Percentiles rank a stretch among this genome's conserved stretches.
Conservation (phyloP, 2,329 filamentous ascomycete species). For the Talaromyces atroroseus region DNA sequence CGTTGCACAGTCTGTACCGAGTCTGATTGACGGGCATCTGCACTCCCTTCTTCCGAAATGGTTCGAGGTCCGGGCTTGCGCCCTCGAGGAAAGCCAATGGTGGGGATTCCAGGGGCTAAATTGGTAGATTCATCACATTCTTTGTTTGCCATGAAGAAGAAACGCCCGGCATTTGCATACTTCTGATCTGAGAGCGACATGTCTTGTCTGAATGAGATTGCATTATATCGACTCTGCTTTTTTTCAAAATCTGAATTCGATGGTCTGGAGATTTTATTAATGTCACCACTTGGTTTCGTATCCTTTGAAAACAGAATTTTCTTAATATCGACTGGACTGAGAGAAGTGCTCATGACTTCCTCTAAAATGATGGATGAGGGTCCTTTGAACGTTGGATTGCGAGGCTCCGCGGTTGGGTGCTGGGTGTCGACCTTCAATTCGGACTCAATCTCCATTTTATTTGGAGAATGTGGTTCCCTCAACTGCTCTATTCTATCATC, state of each 20-base stretch:
- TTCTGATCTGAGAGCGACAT: slow-evolving; percentile 48
- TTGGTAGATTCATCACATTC: not conserved
- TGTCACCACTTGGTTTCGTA: not conserved
- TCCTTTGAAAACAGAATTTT: slow-evolving; percentile 40
- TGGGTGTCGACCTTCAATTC: not conserved
- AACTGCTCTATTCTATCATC: not conserved
- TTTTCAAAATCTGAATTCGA: slow-evolving; percentile 16
- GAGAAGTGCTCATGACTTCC: slow-evolving; percentile 34
- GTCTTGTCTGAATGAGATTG: slow-evolving; percentile 47
- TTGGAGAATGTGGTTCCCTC: not conserved
- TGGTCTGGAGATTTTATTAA: slow-evolving; percentile 9
- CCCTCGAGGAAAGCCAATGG: slow-evolving; percentile 30
- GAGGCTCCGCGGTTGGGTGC: not conserved
- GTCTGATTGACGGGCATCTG: not conserved
- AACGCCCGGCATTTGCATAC: slow-evolving; percentile 47
- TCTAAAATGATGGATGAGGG: slow-evolving; percentile 14
- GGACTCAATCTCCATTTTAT: not conserved
- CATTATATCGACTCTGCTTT: slow-evolving; percentile 44
- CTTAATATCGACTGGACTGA: slow-evolving; percentile 37
- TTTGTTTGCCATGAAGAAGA: slow-evolving; percentile 28
- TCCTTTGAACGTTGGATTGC: not conserved
- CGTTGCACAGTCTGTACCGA: not conserved
- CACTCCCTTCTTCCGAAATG: not conserved
- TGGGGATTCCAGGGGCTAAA: slow-evolving; percentile 26
- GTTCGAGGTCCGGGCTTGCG: slow-evolving; percentile 1